Conservation (phyloP, 2,329 filamentous ascomycete genomes). For the Salinomyces thailandicus region DNA sequence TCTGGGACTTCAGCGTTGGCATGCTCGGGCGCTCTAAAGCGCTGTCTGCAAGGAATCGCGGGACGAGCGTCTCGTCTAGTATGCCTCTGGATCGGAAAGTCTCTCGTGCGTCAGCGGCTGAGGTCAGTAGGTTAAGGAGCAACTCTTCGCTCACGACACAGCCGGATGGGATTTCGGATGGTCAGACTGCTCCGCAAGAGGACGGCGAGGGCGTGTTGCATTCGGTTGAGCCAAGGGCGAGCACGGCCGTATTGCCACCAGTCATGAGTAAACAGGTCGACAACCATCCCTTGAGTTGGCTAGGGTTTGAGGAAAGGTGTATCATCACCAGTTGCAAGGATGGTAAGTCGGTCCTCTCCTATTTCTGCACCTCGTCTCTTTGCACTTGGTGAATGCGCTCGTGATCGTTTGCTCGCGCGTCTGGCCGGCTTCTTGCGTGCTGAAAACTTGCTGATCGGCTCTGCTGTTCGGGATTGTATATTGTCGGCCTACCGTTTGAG, state of each 20-base stretch:
- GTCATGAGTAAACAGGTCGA: slow-evolving; percentile 82
- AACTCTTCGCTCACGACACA: slow-evolving; percentile 54
- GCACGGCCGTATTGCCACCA: slow-evolving; percentile 77
- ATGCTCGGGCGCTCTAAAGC: slow-evolving; percentile 89
- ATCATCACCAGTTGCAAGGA: slow-evolving; percentile 88
- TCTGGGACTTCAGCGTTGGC: slow-evolving; percentile 96
- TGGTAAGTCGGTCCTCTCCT: slow-evolving; percentile 55
- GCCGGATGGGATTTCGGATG: slow-evolving; percentile 13
- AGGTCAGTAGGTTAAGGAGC: slow-evolving; percentile 54
- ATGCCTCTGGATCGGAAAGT: slow-evolving; percentile 34
- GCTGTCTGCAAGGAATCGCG: slow-evolving; percentile 45
- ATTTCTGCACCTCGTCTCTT: neutral
- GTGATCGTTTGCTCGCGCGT: no score
- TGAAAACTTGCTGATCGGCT: no score
- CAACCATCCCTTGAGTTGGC: slow-evolving; percentile 75
- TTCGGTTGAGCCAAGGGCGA: slow-evolving; percentile 71
- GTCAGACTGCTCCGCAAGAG: slow-evolving; percentile 10
- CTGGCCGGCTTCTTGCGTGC: no score
- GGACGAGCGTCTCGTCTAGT: slow-evolving; percentile 40
- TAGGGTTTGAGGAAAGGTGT: slow-evolving; percentile 86
- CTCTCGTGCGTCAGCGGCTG: slow-evolving; percentile 27
- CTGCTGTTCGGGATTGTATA: no score
- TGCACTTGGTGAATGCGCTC: no score
- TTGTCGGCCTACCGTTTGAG: no score
- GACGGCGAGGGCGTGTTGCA: slow-evolving; percentile 53